Percentiles rank a stretch among this genome's conserved stretches.
These are phyloP conservation scores for Aspergillus sp. DNA, from an alignment of 2,329 filamentous ascomycete genomes.

Conservation along the genomic window DNA sequence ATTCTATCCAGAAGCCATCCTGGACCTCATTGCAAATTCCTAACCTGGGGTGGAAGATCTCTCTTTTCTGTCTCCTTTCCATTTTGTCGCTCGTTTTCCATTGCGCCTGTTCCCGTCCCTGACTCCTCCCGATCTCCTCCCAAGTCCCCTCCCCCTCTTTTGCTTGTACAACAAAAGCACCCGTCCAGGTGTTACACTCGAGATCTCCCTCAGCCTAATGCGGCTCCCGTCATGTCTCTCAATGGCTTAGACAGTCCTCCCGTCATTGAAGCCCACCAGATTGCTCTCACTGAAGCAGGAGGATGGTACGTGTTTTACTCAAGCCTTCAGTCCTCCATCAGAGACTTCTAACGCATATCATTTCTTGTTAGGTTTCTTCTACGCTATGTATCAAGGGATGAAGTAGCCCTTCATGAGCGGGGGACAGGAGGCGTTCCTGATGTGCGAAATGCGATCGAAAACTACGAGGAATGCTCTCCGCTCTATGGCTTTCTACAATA, in stretches of 20 bases:
- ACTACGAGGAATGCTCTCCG: conserved; percentile 80
- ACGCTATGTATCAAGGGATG: conserved; percentile 86
- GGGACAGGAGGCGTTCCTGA: conserved; percentile 83
- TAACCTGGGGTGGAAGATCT: neutral
- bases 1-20: neutral
- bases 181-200: conserved; percentile 14
- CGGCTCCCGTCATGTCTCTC: conserved; percentile 71
- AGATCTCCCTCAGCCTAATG: conserved; percentile 26
- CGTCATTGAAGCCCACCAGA: conserved; percentile 81
- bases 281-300: conserved; percentile 76
- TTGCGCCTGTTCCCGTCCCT: conserved; percentile 1
- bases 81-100: conserved; percentile 4
- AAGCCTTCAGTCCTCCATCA: neutral
- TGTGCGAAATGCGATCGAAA: conserved; percentile 72
- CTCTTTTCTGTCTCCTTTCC: neutral
- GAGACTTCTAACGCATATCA: conserved; percentile 7
- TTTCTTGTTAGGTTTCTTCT: conserved; percentile 74
- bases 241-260: conserved; percentile 84
- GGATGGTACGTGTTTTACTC: conserved; percentile 72
- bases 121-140: neutral
- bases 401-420: conserved; percentile 72
- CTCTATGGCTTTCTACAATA: conserved; percentile 92
- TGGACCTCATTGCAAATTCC: neutral
- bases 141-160: conserved; percentile 13
- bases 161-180: conserved; percentile 8